Conservation (phyloP, 140 eudicot species). For the Anethum foeniculum region DNA sequence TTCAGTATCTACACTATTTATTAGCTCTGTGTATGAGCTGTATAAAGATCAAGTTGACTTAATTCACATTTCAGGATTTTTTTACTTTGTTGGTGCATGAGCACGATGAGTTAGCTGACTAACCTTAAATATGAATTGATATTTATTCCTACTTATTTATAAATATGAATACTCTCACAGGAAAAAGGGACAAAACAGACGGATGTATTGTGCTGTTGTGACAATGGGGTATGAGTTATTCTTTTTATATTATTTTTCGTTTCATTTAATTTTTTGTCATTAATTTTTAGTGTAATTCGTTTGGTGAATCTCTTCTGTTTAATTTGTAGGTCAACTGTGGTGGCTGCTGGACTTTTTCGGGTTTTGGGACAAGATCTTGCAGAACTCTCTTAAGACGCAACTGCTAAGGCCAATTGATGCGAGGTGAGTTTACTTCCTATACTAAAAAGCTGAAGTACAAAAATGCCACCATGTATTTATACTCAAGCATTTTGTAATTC, state of each 20-base stretch:
- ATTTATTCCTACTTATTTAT: no score
- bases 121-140: no score
- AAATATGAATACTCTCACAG: conserved; percentile 9
- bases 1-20: no score
- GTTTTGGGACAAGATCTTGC: conserved; percentile 71
- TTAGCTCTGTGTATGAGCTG: no score
- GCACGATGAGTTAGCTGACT: no score
- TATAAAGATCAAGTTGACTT: no score
- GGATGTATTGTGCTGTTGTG: conserved; percentile 79
- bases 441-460: background rate
- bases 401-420: conserved; percentile 53
- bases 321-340: conserved; percentile 38
- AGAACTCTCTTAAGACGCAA: conserved; percentile 85
- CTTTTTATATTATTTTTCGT: background rate
- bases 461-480: background rate
- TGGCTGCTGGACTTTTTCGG: conserved; percentile 69
- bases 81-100: no score
- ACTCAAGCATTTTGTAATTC: background rate
- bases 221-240: conserved; percentile 56
- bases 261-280: no score
- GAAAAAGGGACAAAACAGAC: conserved; percentile 71
- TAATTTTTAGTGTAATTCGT: no score
- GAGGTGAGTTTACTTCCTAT: conserved; percentile 35
- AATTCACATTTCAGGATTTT: no score
- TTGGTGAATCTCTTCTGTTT: no score